These are phyloP conservation scores for Stemphylium vesicarium DNA, from an alignment of 2,329 filamentous ascomycete species.

Conservation along the genomic window DNA sequence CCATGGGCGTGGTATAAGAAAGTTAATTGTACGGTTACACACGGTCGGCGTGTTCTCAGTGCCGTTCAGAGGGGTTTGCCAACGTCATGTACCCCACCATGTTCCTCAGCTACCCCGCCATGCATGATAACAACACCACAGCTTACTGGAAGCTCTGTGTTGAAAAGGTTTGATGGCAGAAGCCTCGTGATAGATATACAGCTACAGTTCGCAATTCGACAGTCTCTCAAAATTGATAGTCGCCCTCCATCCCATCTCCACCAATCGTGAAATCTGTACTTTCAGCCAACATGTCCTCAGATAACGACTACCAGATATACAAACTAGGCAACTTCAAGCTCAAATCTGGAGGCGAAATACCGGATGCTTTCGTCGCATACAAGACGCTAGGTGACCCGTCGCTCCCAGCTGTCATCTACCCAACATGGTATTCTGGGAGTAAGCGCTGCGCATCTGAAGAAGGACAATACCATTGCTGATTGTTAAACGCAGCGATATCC, in stretches of 20 bases:
- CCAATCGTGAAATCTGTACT: not conserved
- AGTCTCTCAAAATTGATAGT: too few species aligned
- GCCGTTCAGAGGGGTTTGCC: constrained; percentile 1
- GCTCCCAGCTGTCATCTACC: constrained; percentile 74
- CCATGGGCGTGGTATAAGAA: not conserved
- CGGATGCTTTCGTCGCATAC: constrained; percentile 73
- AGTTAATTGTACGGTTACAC: constrained; percentile 12
- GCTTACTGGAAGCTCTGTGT: not conserved
- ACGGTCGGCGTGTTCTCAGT: not conserved
- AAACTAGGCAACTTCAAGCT: constrained; percentile 71
- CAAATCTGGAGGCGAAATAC: constrained; percentile 67
- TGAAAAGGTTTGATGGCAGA: not conserved
- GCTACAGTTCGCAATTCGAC: too few species aligned
- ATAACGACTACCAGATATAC: constrained; percentile 58
- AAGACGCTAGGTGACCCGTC: constrained; percentile 72
- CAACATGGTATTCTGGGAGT: constrained; percentile 75
- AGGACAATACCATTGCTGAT: not conserved
- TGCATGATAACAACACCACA: constrained; percentile 11
- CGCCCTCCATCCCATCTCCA: not conserved
- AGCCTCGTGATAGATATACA: not conserved
- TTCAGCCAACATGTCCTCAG: constrained; percentile 14
- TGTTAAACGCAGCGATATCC: constrained; percentile 56
- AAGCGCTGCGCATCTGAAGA: not conserved
- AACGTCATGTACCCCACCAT: constrained; percentile 31
- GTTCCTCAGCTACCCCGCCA: constrained; percentile 32